Conservation (phyloP, 129 eudicot species). For the Dittrichia graveolens region DNA sequence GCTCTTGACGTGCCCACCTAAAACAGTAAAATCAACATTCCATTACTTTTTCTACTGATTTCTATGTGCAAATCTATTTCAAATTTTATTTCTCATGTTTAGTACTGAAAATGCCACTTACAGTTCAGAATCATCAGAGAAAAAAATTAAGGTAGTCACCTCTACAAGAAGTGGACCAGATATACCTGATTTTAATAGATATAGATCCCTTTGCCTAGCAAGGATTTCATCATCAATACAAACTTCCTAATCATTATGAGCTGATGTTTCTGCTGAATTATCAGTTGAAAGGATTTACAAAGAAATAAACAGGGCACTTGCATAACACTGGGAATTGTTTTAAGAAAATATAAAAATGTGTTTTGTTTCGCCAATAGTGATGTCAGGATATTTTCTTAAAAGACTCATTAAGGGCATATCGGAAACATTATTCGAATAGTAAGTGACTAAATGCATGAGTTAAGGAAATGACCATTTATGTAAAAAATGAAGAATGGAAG, state of each 20-base stretch:
- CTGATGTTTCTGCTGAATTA: not conserved
- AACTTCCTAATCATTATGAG: not conserved
- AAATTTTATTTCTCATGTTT: not conserved
- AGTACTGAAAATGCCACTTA: not conserved
- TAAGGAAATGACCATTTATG: too few relatives aligned
- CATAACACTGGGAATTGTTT: too few relatives aligned
- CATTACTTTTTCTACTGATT: not conserved
- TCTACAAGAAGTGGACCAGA: not conserved
- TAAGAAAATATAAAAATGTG: too few relatives aligned
- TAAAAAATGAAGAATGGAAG: too few relatives aligned
- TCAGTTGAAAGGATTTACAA: not conserved
- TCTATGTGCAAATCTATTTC: slow-evolving; percentile 2
- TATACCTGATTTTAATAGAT: not conserved
- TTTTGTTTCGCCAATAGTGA: too few relatives aligned
- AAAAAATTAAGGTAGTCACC: not conserved
- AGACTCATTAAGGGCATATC: too few relatives aligned
- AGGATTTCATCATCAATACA: not conserved
- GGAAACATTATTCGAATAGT: too few relatives aligned
- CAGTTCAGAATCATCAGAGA: not conserved
- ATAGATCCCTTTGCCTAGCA: not conserved
- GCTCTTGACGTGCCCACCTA: not conserved
- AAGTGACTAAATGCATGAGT: too few relatives aligned
- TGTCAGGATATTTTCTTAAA: too few relatives aligned
- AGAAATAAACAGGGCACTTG: not conserved
- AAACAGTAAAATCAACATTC: not conserved